Conservation (phyloP, 257 asterid species). For the Osmanthus fragrans region DNA sequence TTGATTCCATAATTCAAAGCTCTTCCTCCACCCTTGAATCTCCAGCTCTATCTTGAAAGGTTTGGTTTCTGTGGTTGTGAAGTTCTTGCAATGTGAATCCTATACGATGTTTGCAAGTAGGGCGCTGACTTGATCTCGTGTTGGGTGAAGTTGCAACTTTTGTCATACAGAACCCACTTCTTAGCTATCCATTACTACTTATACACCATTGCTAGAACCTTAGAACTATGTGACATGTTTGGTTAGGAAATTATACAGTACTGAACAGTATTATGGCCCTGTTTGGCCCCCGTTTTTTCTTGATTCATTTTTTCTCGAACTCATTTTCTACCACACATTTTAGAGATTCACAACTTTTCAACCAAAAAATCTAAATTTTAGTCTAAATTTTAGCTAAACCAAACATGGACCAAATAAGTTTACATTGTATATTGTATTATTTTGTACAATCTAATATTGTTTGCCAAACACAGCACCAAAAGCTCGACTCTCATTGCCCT, state of each 20-base stretch:
- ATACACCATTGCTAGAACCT: background rate
- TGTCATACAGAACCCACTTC: background rate
- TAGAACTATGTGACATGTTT: background rate
- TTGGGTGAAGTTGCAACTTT: background rate
- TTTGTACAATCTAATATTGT: background rate
- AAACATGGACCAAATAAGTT: background rate
- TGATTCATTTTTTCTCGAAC: too few relatives aligned
- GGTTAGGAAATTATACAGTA: background rate
- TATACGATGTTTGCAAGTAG: background rate
- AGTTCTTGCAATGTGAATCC: background rate
- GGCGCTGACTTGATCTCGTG: background rate
- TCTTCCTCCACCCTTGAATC: background rate
- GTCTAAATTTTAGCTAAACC: too few relatives aligned
- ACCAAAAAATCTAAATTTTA: too few relatives aligned
- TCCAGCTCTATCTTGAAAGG: background rate
- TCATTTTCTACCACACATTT: too few relatives aligned
- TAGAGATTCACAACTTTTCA: too few relatives aligned
- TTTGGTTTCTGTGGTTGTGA: background rate
- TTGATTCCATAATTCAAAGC: background rate
- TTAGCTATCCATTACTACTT: background rate
- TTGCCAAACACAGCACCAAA: too few relatives aligned
- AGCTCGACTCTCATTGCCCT: background rate
- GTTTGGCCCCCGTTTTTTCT: too few relatives aligned
- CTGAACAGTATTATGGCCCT: too few relatives aligned
- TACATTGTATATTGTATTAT: background rate